phyloP scores from a whole-genome alignment of 352 stramenopile genomes.

The Phytophthora palmivora region DNA sequence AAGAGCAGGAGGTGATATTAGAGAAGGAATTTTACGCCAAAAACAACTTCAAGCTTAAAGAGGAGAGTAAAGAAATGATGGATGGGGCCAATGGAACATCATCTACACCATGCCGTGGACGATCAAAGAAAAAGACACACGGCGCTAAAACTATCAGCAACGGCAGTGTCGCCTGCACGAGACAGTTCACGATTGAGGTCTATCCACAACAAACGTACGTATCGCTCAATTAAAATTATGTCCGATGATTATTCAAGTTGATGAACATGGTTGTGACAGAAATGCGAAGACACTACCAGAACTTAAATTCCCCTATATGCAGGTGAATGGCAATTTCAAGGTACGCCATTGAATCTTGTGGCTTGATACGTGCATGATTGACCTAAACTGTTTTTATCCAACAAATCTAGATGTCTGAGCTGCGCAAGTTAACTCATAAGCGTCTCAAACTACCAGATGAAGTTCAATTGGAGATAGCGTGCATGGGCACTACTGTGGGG shows the following conservation, averaged over 20 bases:
- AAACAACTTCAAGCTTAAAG: constrained; percentile 64
- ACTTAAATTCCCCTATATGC: constrained; percentile 59
- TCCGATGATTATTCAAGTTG: not conserved
- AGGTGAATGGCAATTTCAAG: constrained; percentile 71
- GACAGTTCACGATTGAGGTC: constrained; percentile 53
- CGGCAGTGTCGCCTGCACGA: constrained; percentile 1
- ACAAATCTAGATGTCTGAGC: constrained; percentile 58
- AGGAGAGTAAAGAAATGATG: constrained; percentile 17
- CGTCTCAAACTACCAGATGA: constrained; percentile 40
- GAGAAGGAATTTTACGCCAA: constrained; percentile 71
- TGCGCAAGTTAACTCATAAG: constrained; percentile 55
- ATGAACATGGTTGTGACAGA: constrained; percentile 12
- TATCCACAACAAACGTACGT: constrained; percentile 48
- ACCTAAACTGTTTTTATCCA: not conserved
- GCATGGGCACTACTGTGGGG: constrained; percentile 65
- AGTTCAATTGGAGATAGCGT: constrained; percentile 59
- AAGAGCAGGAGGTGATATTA: constrained; percentile 50
- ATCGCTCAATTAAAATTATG: not conserved
- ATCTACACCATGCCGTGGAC: constrained; percentile 12
- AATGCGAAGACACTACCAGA: constrained; percentile 35
- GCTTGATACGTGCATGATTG: too few relatives aligned
- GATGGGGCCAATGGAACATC: constrained; percentile 15
- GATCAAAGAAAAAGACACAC: constrained; percentile 20
- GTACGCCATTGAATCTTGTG: constrained; percentile 16
- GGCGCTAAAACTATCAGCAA: constrained; percentile 1